These are phyloP conservation scores for Emergomyces pasteurianus DNA, from an alignment of 2,329 filamentous ascomycete genomes.

Conservation along the genomic window DNA sequence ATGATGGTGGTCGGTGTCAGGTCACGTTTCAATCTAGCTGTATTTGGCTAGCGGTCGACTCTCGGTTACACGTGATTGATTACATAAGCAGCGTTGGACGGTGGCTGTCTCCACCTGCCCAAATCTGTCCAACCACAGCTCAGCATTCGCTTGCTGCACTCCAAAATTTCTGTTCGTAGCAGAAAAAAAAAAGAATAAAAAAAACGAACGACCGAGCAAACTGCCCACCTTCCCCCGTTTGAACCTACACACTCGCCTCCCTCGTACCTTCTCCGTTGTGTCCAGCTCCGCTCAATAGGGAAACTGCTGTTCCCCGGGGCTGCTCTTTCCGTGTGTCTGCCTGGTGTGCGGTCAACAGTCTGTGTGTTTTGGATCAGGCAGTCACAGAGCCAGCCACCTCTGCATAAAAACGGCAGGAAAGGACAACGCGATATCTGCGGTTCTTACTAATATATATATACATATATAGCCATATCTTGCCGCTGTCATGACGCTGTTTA, in stretches of 20 bases:
- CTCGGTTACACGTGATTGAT: background rate
- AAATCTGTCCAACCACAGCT: slow-evolving; percentile 18
- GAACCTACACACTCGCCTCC: background rate
- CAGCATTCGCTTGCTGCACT: slow-evolving; percentile 21
- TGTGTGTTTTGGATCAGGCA: background rate
- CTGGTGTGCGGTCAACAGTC: background rate
- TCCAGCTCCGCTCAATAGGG: background rate
- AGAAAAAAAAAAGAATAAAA: slow-evolving; percentile 11
- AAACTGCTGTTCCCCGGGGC: background rate
- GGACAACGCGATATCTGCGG: background rate
- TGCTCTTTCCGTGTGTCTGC: background rate
- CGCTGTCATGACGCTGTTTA: slow-evolving; percentile 69
- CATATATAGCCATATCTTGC: slow-evolving; percentile 3
- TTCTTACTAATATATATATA: background rate
- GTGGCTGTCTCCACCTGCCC: background rate
- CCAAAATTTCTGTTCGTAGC: slow-evolving; percentile 23
- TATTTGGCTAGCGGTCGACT: background rate
- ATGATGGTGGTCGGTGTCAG: no score
- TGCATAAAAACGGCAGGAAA: background rate
- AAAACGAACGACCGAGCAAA: background rate
- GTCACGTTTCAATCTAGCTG: background rate
- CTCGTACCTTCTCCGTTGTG: background rate
- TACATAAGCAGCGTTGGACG: background rate
- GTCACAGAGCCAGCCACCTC: background rate
- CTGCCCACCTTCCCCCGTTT: background rate